These are phyloP conservation scores for Ceratobasidium sp. DNA, from an alignment of 1,284 basidiomycete genomes.

Conservation along the genomic window DNA sequence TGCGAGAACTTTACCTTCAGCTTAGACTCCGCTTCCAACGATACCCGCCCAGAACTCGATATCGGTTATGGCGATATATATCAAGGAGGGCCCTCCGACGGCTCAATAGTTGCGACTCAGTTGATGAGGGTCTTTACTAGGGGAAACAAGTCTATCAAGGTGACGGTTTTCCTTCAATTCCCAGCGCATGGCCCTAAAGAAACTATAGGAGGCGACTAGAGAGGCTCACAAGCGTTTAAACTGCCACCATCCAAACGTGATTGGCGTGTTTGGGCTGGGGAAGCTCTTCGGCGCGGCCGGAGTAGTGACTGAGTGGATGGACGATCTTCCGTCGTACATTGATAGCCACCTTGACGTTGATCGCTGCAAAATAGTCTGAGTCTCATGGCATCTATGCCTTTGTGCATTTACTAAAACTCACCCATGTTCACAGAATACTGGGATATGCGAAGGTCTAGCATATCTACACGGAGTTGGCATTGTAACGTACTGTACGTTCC, in stretches of 20 bases:
- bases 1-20: neutral
- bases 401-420: neutral
- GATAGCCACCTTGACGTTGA: neutral
- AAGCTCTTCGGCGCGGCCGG: neutral
- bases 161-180: too few species aligned
- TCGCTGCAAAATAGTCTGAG: neutral
- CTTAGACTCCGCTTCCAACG: neutral
- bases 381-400: neutral
- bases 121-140: neutral
- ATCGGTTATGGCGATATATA: conserved; percentile 19
- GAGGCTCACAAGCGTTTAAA: conserved; percentile 15
- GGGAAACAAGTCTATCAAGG: neutral
- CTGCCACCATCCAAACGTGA: neutral
- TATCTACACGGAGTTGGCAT: neutral
- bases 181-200: neutral
- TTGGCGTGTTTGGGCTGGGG: neutral
- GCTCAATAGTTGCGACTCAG: neutral
- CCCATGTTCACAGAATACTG: neutral
- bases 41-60: neutral
- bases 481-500: neutral
- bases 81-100: neutral
- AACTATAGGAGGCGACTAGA: neutral
- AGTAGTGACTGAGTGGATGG: neutral
- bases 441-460: neutral
- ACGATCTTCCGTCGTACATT: neutral